Percentiles rank a stretch among this genome's conserved stretches.
Evolutionary conservation across 2,329 filamentous ascomycete genomes (phyloP).

Genomic region (Neonectria coccinea): DNA sequence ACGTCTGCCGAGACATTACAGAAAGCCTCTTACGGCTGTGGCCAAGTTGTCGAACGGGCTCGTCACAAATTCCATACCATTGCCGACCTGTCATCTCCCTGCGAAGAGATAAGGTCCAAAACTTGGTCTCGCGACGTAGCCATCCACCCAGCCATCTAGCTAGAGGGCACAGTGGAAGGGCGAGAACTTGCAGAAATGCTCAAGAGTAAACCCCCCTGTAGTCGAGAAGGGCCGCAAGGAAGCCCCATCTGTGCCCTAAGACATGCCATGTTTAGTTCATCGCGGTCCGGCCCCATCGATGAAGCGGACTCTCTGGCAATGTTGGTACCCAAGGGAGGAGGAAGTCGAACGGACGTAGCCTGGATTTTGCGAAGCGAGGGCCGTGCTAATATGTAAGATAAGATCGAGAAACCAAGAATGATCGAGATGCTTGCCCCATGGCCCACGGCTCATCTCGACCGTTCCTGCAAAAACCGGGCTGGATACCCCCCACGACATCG

Average conservation of each 20-base stretch:
- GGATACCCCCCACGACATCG: constrained; percentile 7
- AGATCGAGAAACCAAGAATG: constrained; percentile 32
- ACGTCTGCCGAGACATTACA: constrained; percentile 33
- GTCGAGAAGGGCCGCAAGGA: constrained; percentile 6
- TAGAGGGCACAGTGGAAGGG: neutral
- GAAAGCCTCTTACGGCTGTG: constrained; percentile 28
- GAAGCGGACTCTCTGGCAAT: constrained; percentile 33
- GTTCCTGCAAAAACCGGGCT: constrained; percentile 7
- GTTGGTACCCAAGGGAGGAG: constrained; percentile 27
- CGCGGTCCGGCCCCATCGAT: constrained; percentile 19
- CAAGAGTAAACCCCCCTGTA: constrained; percentile 4
- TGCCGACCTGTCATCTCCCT: neutral
- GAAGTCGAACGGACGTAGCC: constrained; percentile 16
- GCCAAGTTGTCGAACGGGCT: constrained; percentile 17
- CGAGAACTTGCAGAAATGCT: constrained; percentile 10
- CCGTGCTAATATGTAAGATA: constrained; percentile 34
- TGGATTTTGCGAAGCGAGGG: constrained; percentile 36
- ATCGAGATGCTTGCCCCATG: constrained; percentile 33
- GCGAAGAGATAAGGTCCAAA: neutral
- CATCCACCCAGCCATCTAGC: neutral
- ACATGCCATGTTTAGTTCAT: constrained; percentile 22
- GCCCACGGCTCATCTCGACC: constrained; percentile 17
- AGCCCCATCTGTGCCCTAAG: constrained; percentile 25
- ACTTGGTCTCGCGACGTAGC: neutral
- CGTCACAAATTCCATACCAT: constrained; percentile 13